Base-by-base conservation (phyloP, 179 eudicot species). In the Camellia oleifera region DNA sequence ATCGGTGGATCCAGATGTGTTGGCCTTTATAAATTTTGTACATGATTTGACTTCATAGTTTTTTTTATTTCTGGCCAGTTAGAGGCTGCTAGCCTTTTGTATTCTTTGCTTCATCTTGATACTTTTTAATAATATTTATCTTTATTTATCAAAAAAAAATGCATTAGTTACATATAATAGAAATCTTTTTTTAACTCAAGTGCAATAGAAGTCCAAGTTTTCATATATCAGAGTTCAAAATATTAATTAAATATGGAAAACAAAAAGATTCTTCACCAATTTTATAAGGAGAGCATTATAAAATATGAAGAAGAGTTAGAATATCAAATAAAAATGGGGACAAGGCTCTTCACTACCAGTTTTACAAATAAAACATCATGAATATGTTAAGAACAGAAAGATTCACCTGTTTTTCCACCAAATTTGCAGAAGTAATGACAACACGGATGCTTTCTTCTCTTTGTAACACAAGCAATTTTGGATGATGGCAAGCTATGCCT, bases 401-500 rank as follows among this genome's bases (percentile, higher is more conserved):
- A 64, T 17, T 74, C 56, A 94, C 98, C 97, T 95, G 98, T 83
- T 86, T 92, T 78, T 87, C 83, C 75, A 88, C 92, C 83, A 95
- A 83, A 90, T 95, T 95, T 67, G 98, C 98, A 69, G 98, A 95
- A 63, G 97, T 89, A 70, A 95, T 79, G 73, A 95, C 86, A 77
- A 91, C 88, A 32, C 97, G 97, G 61, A 93, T 77, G 71, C 78
- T 87, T 81, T 92, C 88, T 82, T 90, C 89, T 85, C 98, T 88
- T 83, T 88, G 97, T 89, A 95, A 74, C 78, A 93, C 89, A 85
- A 95, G 77, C 78, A 95, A 81, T 81, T 95, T 95, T n/a, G 98
- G 98, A 83, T 95, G 98, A 89, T 95, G 98, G 78, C 98, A 95
- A 79, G 91, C 98, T 74, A 95, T 88, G 78, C 98, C 98, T 62